These are phyloP conservation scores for Leishmania martiniquensis DNA, from an alignment of 208 protist genomes.

Conservation along the genomic window DNA sequence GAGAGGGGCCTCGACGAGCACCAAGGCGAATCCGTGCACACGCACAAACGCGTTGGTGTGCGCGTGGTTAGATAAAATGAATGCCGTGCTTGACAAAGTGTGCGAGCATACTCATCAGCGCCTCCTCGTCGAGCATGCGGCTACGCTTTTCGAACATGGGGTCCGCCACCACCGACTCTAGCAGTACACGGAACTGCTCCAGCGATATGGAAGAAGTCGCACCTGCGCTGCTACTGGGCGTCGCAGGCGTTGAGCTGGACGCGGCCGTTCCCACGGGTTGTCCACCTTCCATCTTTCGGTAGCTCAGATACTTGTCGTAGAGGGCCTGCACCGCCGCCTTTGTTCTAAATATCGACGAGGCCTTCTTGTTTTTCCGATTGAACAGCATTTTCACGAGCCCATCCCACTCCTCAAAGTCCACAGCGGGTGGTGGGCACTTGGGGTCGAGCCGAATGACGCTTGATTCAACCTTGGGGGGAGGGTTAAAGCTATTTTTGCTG, in stretches of 20 bases:
- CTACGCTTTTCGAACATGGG: constrained; percentile 80
- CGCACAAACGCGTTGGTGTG: neutral
- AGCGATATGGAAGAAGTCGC: constrained; percentile 25
- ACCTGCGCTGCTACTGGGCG: neutral
- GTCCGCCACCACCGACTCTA: constrained; percentile 74
- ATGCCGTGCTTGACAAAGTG: constrained; percentile 84
- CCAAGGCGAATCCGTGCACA: no score
- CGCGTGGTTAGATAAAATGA: constrained; percentile 65
- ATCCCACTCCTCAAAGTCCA: constrained; percentile 99
- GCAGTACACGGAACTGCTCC: constrained; percentile 70
- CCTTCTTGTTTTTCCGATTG: constrained; percentile 99
- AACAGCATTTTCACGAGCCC: constrained; percentile 99
- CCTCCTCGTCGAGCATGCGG: constrained; percentile 77
- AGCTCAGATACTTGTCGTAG: constrained; percentile 85
- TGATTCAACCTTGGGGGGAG: constrained; percentile 99
- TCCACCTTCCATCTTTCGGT: constrained; percentile 83
- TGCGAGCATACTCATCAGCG: constrained; percentile 79
- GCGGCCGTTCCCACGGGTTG: constrained; percentile 13
- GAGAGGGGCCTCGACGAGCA: no score
- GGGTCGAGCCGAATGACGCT: constrained; percentile 99
- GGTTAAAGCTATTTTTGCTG: constrained; percentile 99
- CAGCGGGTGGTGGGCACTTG: constrained; percentile 95
- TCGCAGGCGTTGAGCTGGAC: neutral
- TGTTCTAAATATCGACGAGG: constrained; percentile 96
- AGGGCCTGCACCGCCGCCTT: constrained; percentile 80